phyloP scores from a whole-genome alignment of 495 filamentous ascomycete species.

The Echria macrotheca region DNA sequence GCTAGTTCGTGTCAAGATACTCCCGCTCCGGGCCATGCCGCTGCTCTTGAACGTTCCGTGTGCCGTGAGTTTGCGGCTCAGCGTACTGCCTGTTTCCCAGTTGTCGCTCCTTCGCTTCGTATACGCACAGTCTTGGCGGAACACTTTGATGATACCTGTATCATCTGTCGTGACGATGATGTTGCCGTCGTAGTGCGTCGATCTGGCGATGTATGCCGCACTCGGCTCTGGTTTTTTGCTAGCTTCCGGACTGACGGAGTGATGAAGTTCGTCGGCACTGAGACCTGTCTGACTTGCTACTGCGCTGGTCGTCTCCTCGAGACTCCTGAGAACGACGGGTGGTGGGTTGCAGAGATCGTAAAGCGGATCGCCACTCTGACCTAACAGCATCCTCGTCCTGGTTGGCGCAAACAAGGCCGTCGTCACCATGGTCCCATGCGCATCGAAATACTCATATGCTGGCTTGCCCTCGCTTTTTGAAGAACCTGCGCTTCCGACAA shows the following conservation, averaged over 20 bases:
- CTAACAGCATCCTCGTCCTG: constrained; percentile 69
- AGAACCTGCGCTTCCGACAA: constrained; percentile 40
- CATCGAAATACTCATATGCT: constrained; percentile 81
- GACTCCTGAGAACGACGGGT: constrained; percentile 74
- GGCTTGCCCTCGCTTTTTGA: constrained; percentile 72
- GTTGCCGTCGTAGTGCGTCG: constrained; percentile 73
- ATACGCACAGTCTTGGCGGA: constrained; percentile 85
- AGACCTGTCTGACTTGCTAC: constrained; percentile 25
- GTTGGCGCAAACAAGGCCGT: constrained; percentile 78
- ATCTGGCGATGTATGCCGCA: constrained; percentile 64
- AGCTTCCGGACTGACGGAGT: too few relatives aligned
- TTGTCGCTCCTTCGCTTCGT: constrained; percentile 52
- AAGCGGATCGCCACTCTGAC: constrained; percentile 79
- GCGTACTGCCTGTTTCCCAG: constrained; percentile 68
- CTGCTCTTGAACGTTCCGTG: constrained; percentile 35
- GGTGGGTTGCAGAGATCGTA: constrained; percentile 97
- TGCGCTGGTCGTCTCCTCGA: constrained; percentile 52
- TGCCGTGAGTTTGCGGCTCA: constrained; percentile 63
- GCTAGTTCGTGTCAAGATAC: constrained; percentile 53
- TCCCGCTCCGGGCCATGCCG: constrained; percentile 58
- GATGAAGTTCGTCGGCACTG: constrained; percentile 25
- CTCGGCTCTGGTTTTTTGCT: constrained; percentile 46
- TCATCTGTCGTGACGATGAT: constrained; percentile 92
- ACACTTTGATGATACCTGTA: constrained; percentile 83
- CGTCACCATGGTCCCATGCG: constrained; percentile 83